Conservation (phyloP, 106 monocot genomes). For the Dendrobium catenatum region DNA sequence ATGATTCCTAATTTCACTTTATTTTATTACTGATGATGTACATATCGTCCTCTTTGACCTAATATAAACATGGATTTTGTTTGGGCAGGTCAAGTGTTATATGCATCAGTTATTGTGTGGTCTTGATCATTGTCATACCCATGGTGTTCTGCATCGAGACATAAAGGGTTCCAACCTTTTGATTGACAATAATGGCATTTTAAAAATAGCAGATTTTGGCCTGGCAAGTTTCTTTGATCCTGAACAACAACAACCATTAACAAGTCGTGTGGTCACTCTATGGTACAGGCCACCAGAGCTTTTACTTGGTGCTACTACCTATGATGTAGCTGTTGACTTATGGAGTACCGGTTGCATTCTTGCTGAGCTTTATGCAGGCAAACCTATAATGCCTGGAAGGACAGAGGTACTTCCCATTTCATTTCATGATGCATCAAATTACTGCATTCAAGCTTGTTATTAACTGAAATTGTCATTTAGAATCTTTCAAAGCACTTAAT, state of each 20-base stretch:
- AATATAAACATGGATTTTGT: neutral
- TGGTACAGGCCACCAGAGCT: constrained; percentile 78
- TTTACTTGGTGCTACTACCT: constrained; percentile 58
- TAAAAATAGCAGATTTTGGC: constrained; percentile 74
- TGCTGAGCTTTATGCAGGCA: constrained; percentile 64
- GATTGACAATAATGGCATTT: constrained; percentile 49
- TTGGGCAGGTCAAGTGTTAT: constrained; percentile 63
- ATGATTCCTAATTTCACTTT: neutral
- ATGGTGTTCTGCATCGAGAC: constrained; percentile 58
- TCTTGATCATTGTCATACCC: constrained; percentile 64
- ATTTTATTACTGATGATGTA: neutral
- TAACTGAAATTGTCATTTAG: neutral
- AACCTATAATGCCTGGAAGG: constrained; percentile 75
- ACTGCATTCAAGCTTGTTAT: neutral
- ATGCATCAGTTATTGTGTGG: constrained; percentile 60
- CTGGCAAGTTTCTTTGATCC: constrained; percentile 62
- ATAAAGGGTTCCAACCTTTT: constrained; percentile 77
- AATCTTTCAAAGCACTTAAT: no score
- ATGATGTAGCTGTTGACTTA: constrained; percentile 65
- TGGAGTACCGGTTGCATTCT: constrained; percentile 77
- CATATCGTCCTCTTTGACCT: neutral
- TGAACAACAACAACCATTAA: constrained; percentile 36
- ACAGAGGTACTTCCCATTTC: constrained; percentile 38
- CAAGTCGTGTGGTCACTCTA: constrained; percentile 74
- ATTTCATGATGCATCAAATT: neutral